Evolutionary conservation across 805 yeast genomes (phyloP).

Genomic region (Myxozyma monticola): DNA sequence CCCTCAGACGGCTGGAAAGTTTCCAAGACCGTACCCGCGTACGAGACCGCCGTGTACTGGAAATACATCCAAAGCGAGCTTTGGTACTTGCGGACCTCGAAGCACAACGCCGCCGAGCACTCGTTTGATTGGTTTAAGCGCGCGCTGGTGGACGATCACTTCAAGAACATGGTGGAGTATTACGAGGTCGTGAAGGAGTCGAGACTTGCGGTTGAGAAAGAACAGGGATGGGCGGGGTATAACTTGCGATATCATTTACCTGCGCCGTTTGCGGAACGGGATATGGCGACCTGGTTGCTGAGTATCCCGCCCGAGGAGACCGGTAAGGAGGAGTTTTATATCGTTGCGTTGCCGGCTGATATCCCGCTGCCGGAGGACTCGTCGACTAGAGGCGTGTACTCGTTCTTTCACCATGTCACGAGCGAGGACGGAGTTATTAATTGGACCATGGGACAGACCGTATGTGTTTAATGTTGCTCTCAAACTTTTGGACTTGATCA

Average conservation of each 20-base stretch:
- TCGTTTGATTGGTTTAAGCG: constrained; percentile 25
- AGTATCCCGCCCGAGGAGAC: constrained; percentile 6
- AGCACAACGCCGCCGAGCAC: constrained; percentile 6
- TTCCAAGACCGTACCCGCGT: constrained; percentile 2
- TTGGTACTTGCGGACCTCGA: constrained; percentile 20
- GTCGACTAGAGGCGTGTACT: constrained; percentile 19
- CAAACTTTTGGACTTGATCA: neutral
- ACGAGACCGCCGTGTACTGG: constrained; percentile 13
- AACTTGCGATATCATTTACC: constrained; percentile 22
- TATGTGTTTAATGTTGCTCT: too few relatives aligned
- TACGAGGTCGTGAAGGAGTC: constrained; percentile 20
- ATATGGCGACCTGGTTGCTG: constrained; percentile 21
- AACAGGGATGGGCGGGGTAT: constrained; percentile 17
- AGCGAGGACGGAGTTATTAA: constrained; percentile 11
- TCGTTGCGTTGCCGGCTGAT: constrained; percentile 27
- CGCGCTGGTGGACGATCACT: constrained; percentile 18
- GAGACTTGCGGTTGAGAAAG: neutral
- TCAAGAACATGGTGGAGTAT: constrained; percentile 22
- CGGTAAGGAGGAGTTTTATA: constrained; percentile 15
- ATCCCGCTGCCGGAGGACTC: constrained; percentile 20
- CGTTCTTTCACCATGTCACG: constrained; percentile 21
- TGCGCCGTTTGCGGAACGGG: constrained; percentile 25
- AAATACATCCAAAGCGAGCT: constrained; percentile 15
- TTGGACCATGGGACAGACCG: constrained; percentile 21
- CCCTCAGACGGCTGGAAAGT: constrained; percentile 13